These are phyloP conservation scores for Sungouiella blattae DNA, from an alignment of 805 yeast species.

Conservation along the genomic window DNA sequence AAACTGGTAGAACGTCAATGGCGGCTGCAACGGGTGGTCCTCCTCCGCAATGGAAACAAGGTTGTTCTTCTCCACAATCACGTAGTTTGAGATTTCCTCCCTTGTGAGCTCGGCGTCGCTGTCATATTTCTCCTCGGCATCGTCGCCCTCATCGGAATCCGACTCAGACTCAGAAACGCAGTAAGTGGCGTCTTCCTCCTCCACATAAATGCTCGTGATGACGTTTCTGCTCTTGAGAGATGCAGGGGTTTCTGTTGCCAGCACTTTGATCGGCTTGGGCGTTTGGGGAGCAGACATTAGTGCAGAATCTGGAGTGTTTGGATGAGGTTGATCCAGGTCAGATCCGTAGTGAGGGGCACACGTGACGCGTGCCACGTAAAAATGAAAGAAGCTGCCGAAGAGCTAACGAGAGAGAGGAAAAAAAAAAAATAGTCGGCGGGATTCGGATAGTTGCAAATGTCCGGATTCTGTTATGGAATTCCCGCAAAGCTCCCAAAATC, in stretches of 20 bases:
- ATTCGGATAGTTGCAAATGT: no score
- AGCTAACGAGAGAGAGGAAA: no score
- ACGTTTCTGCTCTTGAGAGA: slow-evolving; percentile 15
- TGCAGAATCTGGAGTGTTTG: no score
- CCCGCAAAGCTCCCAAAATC: no score
- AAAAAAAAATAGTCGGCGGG: no score
- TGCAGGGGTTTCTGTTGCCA: slow-evolving; percentile 11
- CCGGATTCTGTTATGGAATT: no score
- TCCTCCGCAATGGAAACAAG: background rate
- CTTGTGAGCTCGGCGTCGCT: background rate
- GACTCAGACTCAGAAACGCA: slow-evolving; percentile 12
- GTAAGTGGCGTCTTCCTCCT: slow-evolving; percentile 39
- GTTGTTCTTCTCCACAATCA: background rate
- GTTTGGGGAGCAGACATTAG: slow-evolving; percentile 9
- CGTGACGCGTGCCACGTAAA: no score
- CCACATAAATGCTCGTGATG: slow-evolving; percentile 22
- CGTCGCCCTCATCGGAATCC: slow-evolving; percentile 4
- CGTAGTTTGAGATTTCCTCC: background rate
- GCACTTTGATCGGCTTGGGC: slow-evolving; percentile 10
- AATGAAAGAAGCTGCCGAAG: no score
- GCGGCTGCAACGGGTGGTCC: background rate
- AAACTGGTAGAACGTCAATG: slow-evolving; percentile 26
- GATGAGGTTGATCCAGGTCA: no score
- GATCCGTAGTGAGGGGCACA: no score
- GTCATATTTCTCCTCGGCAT: slow-evolving; percentile 1